phyloP scores from a whole-genome alignment of 2,329 filamentous ascomycete genomes.

The Diplodia corticola region DNA sequence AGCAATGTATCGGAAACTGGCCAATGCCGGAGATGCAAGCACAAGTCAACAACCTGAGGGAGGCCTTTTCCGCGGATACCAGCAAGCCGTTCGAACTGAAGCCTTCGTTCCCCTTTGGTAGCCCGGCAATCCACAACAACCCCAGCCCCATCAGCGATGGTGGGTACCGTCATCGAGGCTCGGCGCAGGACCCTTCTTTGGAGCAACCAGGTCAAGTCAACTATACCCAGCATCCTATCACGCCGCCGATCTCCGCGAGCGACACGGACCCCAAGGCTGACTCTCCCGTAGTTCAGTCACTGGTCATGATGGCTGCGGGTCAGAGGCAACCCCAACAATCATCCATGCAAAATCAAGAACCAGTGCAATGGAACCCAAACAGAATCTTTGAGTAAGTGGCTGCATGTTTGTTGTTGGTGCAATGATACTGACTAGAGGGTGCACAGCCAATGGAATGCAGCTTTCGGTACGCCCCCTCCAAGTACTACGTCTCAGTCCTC shows the following conservation, averaged over 20 bases:
- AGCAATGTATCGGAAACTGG: constrained; percentile 79
- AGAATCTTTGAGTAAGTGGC: constrained; percentile 82
- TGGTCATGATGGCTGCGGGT: constrained; percentile 66
- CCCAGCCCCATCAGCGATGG: constrained; percentile 60
- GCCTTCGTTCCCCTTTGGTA: constrained; percentile 81
- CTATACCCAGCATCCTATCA: constrained; percentile 70
- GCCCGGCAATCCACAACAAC: constrained; percentile 64
- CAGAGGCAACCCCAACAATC: constrained; percentile 54
- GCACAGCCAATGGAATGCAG: constrained; percentile 86
- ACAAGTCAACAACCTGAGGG: constrained; percentile 83
- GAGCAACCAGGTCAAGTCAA: constrained; percentile 60
- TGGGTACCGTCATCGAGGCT: constrained; percentile 53
- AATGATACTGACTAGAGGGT: constrained; percentile 26
- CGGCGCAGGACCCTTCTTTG: constrained; percentile 50
- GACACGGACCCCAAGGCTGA: constrained; percentile 75
- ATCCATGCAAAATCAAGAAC: constrained; percentile 60
- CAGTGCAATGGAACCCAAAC: constrained; percentile 77
- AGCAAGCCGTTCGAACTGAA: constrained; percentile 87
- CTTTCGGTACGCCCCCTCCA: constrained; percentile 72
- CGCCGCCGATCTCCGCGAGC: constrained; percentile 75
- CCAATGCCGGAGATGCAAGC: constrained; percentile 87
- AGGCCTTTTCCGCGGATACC: constrained; percentile 86
- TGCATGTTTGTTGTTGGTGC: constrained; percentile 20
- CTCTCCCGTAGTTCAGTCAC: constrained; percentile 70
- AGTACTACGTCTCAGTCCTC: constrained; percentile 46